Conservation (phyloP, 352 stramenopile species). For the Thraustotheca clavata region DNA sequence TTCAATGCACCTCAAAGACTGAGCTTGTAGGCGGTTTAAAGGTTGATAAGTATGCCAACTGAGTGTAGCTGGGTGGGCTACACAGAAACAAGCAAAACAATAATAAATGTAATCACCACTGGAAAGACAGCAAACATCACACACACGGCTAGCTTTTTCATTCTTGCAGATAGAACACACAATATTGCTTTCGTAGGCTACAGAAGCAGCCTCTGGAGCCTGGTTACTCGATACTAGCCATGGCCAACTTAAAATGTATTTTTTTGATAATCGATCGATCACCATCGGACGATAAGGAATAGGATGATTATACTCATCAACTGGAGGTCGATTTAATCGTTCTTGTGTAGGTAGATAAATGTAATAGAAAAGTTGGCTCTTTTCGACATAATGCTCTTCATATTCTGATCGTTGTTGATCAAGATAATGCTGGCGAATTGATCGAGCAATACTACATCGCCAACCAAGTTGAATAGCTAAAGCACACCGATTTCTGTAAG, state of each 20-base stretch:
- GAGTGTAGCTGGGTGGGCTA: slow-evolving; percentile 24
- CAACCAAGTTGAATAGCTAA: slow-evolving; percentile 52
- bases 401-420: slow-evolving; percentile 61
- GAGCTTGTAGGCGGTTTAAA: slow-evolving; percentile 31
- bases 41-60: slow-evolving; percentile 55
- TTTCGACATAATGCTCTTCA: slow-evolving; percentile 51
- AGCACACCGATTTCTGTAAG: slow-evolving; percentile 29
- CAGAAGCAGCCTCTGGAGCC: background rate
- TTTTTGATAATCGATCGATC: slow-evolving; percentile 56
- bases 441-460: slow-evolving; percentile 32
- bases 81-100: slow-evolving; percentile 67
- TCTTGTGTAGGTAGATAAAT: slow-evolving; percentile 59
- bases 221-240: slow-evolving; percentile 27
- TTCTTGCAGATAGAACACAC: slow-evolving; percentile 49
- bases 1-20: slow-evolving; percentile 61
- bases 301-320: slow-evolving; percentile 38
- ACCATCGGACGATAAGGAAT: slow-evolving; percentile 60
- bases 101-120: slow-evolving; percentile 61
- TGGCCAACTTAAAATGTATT: slow-evolving; percentile 65
- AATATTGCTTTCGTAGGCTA: slow-evolving; percentile 12
- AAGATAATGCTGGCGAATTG: slow-evolving; percentile 31
- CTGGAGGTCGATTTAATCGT: slow-evolving; percentile 48
- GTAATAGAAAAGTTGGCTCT: slow-evolving; percentile 47
- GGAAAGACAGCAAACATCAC: slow-evolving; percentile 52
- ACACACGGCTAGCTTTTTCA: slow-evolving; percentile 50